Evolutionary conservation across 306 rosid species (phyloP).

Genomic region (Gastrolobium bilobum): DNA sequence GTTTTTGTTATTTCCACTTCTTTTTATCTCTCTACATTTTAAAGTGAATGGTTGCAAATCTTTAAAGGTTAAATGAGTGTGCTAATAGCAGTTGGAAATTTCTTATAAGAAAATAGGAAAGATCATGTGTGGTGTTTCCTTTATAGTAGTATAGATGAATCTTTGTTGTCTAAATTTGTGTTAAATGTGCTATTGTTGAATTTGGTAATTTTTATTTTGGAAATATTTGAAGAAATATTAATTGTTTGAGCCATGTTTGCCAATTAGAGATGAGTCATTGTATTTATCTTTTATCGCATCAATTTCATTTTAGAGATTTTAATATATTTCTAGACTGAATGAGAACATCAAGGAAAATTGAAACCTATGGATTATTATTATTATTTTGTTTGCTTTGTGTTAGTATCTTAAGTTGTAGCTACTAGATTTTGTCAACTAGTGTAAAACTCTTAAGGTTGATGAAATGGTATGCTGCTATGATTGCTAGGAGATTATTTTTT

Average conservation of each 20-base stretch:
- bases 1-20: slow-evolving; percentile 14
- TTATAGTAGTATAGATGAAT: slow-evolving; percentile 6
- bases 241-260: slow-evolving; percentile 1
- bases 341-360: background rate
- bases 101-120: background rate
- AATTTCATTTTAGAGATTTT: background rate
- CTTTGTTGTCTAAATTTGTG: background rate
- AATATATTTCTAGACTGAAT: background rate
- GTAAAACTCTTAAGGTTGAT: background rate
- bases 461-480: background rate
- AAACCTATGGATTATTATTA: background rate
- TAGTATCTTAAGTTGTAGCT: slow-evolving; percentile 1
- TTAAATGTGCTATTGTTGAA: background rate
- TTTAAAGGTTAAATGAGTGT: background rate
- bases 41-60: background rate
- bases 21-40: slow-evolving; percentile 4
- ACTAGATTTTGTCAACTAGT: slow-evolving; percentile 20
- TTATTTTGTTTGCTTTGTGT: background rate
- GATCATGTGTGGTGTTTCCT: background rate
- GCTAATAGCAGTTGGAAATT: slow-evolving; percentile 4
- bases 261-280: background rate
- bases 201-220: slow-evolving; percentile 7
- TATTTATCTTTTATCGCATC: slow-evolving; percentile 22
- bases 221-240: background rate
- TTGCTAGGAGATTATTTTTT: slow-evolving; percentile 19